Conservation (phyloP, 345 rosid genomes). For the Mercurialis annua region DNA sequence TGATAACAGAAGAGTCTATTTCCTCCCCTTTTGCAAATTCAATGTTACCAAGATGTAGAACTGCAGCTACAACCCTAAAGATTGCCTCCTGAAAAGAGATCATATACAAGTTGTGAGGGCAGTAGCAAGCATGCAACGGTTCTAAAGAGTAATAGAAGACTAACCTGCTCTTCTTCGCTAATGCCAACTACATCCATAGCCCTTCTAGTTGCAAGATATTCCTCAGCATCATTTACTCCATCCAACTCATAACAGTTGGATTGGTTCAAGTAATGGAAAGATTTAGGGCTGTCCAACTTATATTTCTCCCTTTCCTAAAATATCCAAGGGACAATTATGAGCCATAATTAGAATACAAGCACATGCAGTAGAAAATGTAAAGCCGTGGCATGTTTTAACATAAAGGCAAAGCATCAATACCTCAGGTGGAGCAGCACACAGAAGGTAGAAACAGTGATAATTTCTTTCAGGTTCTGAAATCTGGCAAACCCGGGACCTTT, state of each 20-base stretch:
- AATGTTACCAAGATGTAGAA: conserved; percentile 90
- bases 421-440: conserved; percentile 97
- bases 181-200: conserved; percentile 99
- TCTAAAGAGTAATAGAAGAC: conserved; percentile 25
- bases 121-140: conserved; percentile 15
- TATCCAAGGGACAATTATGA: conserved; percentile 18
- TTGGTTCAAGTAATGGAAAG: conserved; percentile 88
- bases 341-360: conserved; percentile 14
- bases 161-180: conserved; percentile 94
- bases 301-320: conserved; percentile 74
- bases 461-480: conserved; percentile 97
- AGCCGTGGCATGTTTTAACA: conserved; percentile 10
- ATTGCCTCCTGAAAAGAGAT: conserved; percentile 72
- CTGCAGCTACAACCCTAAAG: conserved; percentile 93
- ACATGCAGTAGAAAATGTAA: not conserved
- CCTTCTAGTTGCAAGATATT: conserved; percentile 94
- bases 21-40: conserved; percentile 92
- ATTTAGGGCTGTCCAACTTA: conserved; percentile 67
- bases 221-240: conserved; percentile 84
- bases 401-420: conserved; percentile 37
- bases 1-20: conserved; percentile 82
- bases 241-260: conserved; percentile 75
- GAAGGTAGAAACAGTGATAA: conserved; percentile 94
- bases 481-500: conserved; percentile 99
- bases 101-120: conserved; percentile 22